Evolutionary conservation across 2,329 filamentous ascomycete species (phyloP), one percentile per base, ranked within the genome.

Genomic region (Diaporthe eres): DNA sequence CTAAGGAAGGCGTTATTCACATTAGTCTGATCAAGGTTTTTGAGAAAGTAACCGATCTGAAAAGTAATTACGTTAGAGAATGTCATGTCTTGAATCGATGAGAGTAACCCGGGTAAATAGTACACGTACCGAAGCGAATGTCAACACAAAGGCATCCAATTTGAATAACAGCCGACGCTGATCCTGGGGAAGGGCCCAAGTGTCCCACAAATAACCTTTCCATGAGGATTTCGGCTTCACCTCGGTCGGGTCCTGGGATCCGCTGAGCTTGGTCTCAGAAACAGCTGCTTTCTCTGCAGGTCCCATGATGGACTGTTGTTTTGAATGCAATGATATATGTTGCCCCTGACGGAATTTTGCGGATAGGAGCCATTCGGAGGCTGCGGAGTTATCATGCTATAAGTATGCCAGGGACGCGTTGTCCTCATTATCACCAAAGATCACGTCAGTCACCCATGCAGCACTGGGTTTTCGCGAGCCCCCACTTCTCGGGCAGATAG

Each of bases 21-120:
- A 60, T 86, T 86, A 8, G 81, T 82, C 44, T 85, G 83, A 60
- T 87, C 85, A 1, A 87, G 79, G 6, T 82, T 81, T 63, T 83
- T 83, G 31, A 83, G 77, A n/a, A 83, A 82, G 58, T 82, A 83
- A 0, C 82, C 81, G 9, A 83, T 77, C 3, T 67, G 19, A 25
- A 51, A 19, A 37, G 12, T 39, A 39, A 15, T 39, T 37, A 13
- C 8, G 10, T 51, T 49, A 51, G 63, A 34, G 10, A 4, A 13
- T 25, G 44, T 17, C 17, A 49, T 37, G 2, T 5, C 37, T n/a
- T 67, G 10, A 31, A 67, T 51, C 9, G 19, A 19, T 15, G 28
- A 12, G 5, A n/a, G 34, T 22, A 15, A 25, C 12, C 25, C 22
- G 8, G 19, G 57, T n/a, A 13, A 13, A 42, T 8, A 17, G 4